Conservation (phyloP, 2,329 filamentous ascomycete genomes). For the Trichoderma citrinoviride region DNA sequence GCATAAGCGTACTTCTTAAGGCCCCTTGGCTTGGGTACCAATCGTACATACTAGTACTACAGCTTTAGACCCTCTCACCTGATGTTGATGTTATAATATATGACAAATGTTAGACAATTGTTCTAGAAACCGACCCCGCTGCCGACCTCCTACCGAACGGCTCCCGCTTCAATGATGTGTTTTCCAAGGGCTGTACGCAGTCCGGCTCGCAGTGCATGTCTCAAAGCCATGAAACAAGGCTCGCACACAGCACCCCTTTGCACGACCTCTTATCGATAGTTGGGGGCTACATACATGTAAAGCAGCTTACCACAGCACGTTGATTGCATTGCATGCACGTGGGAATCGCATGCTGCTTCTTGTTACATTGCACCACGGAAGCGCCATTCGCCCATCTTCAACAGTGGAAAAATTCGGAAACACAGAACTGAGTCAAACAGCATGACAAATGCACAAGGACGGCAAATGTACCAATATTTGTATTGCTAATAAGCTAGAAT, state of each 20-base stretch:
- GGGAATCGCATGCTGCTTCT: neutral
- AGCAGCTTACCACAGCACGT: neutral
- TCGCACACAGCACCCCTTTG: neutral
- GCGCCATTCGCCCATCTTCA: neutral
- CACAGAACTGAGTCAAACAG: neutral
- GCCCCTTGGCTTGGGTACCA: too few species aligned
- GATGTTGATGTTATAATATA: too few species aligned
- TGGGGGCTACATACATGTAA: too few species aligned
- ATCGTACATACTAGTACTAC: too few species aligned
- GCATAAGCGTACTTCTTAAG: too few species aligned
- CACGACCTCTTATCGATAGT: constrained; percentile 3
- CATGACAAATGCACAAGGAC: neutral
- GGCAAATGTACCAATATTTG: neutral
- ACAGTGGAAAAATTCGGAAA: neutral
- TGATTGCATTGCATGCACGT: neutral
- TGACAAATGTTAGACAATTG: too few species aligned
- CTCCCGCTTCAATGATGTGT: too few species aligned
- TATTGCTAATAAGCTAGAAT: neutral
- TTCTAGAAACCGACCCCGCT: too few species aligned
- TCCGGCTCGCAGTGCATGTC: too few species aligned
- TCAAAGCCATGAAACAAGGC: neutral
- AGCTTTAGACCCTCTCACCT: too few species aligned
- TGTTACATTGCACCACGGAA: neutral
- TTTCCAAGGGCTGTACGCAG: too few species aligned
- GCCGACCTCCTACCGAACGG: too few species aligned